Percentiles rank a stretch among this genome's conserved stretches.
Conservation (phyloP, 1,284 basidiomycete species). For the Phylloboletellus chloephorus region DNA sequence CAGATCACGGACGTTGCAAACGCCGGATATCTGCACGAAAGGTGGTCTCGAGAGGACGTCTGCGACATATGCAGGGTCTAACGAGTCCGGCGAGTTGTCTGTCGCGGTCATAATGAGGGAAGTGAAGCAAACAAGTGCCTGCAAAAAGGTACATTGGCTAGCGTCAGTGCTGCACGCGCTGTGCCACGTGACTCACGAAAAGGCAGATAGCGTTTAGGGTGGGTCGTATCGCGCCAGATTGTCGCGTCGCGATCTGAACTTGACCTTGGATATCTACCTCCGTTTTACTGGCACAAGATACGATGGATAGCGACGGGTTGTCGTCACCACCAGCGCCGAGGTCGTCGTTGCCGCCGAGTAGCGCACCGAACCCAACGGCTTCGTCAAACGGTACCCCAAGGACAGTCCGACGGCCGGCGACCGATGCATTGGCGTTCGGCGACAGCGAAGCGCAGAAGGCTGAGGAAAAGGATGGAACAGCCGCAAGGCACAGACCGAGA, state of each 20-base stretch:
- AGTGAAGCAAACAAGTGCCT: too few relatives aligned
- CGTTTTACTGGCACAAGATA: conserved; percentile 6
- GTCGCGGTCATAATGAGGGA: conserved; percentile 21
- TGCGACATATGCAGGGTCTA: conserved; percentile 60
- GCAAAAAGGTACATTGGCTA: neutral
- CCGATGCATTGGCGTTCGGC: conserved; percentile 58
- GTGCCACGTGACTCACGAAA: too few relatives aligned
- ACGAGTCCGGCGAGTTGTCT: conserved; percentile 44
- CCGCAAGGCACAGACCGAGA: conserved; percentile 39
- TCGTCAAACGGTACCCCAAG: conserved; percentile 40
- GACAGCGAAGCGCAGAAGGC: conserved; percentile 51
- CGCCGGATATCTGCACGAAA: conserved; percentile 61
- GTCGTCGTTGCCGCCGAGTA: conserved; percentile 63
- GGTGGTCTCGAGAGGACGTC: conserved; percentile 59
- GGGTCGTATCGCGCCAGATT: conserved; percentile 39
- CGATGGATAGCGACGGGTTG: conserved; percentile 39
- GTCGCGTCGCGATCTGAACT: conserved; percentile 26
- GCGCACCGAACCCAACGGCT: conserved; percentile 48
- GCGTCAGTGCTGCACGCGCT: too few relatives aligned
- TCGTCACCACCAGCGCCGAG: conserved; percentile 40
- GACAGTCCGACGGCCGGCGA: conserved; percentile 42
- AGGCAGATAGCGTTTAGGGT: conserved; percentile 33
- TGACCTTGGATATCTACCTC: conserved; percentile 7
- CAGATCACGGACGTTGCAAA: conserved; percentile 67
- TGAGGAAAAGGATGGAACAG: conserved; percentile 36